Base-by-base conservation (phyloP, 1,139 yeast species). In the Eremothecium sinecaudum region DNA sequence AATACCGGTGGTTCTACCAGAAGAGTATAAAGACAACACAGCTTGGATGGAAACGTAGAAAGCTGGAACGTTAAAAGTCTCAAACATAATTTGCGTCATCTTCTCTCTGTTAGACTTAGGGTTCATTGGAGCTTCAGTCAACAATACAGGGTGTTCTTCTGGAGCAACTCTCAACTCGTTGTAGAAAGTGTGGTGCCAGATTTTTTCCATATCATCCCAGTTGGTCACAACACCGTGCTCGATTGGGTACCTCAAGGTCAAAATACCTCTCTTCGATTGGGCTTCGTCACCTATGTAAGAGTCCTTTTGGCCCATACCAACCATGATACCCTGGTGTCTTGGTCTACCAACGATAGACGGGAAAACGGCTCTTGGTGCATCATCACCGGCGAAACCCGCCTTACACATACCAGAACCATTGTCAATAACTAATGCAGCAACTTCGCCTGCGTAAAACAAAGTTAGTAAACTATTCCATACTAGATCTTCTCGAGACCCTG, bases 371-470 rank as follows among this genome's bases (percentile, higher is more conserved):
- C 96, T 83, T 65, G 98, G 98, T 51, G 98, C 97, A 72, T 90
- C 98, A 65, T 90, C 98, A 73, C 98, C 98, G 77, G 98, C 98
- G 67, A 87, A 90, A 73, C 98, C 98, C 92, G 97, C 97, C 69
- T 90, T 90, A 79, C 97, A 90, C 97, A 90, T 90, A 79, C 98
- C 98, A 64, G 98, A 90, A 75, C 98, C 98, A 73, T 90, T 90
- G 68, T 90, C 98, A 71, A 90, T 90, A 73, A 90, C 98, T 55
- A 62, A 58, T 45, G 61, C 61, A 46, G 61, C 61, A 44, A 56
- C 61, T 48, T 56, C 61, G 54, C 42, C 24, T 32, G 27, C 14
- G 19, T 43, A 34, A 21, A 25, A 23, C 13, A 15, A 24, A 12
- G 28, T 24, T 24, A 24, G 28, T 19, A 19, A n/a, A n/a, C n/a